Evolutionary conservation across 805 yeast species (phyloP).

Genomic region (Nakazawaea molendinolei): DNA sequence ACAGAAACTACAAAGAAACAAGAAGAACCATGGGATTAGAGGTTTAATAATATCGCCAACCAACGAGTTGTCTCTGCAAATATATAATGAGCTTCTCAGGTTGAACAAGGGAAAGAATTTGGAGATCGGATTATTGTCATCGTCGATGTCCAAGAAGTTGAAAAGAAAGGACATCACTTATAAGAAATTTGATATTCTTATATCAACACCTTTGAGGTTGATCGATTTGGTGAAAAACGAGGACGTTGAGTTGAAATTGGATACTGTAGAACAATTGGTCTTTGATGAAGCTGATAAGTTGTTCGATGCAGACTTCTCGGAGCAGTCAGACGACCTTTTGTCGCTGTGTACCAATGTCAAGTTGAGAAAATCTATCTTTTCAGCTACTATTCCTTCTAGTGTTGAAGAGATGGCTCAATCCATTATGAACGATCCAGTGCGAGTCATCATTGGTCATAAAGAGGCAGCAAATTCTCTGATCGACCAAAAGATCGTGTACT

Average conservation of each 20-base stretch:
- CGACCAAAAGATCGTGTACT: conserved; percentile 74
- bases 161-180: conserved; percentile 51
- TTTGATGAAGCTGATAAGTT: conserved; percentile 96
- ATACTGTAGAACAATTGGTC: conserved; percentile 64
- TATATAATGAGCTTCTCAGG: conserved; percentile 57
- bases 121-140: conserved; percentile 59
- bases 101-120: conserved; percentile 52
- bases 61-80: conserved; percentile 87
- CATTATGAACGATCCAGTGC: conserved; percentile 79
- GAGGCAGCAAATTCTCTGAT: conserved; percentile 86
- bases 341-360: conserved; percentile 45
- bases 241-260: conserved; percentile 42
- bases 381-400: conserved; percentile 92
- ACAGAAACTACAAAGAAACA: conserved; percentile 32
- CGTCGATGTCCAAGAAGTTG: conserved; percentile 63
- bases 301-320: conserved; percentile 79
- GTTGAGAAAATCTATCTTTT: conserved; percentile 72
- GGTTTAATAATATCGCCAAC: conserved; percentile 90
- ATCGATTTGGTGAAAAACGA: conserved; percentile 68
- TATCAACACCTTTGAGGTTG: conserved; percentile 84
- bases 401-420: conserved; percentile 84
- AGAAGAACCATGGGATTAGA: conserved; percentile 45
- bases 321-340: conserved; percentile 84
- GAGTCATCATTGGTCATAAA: conserved; percentile 87
- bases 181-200: conserved; percentile 68